Evolutionary conservation across 768 basidiomycete genomes (phyloP), one percentile per base, ranked within the genome.

Genomic region (Hirschioporus abietinus): DNA sequence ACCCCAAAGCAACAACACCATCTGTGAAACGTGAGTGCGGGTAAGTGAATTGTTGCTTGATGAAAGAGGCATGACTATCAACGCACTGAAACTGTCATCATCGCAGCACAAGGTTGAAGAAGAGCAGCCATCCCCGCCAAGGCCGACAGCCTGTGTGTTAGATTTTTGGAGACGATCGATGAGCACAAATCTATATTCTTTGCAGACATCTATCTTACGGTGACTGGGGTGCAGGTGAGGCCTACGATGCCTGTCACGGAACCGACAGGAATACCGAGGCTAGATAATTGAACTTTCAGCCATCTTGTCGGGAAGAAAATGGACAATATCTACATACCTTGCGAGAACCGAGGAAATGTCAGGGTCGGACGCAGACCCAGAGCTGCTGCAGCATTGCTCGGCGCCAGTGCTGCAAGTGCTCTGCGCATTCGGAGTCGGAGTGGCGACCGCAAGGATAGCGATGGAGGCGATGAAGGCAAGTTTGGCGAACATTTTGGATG

Each of bases 371-470:
- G 42, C 4, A 3, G 42, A 15, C 42, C 42, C 42, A 52, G 62
- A 71, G 65, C 27, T 63, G 61, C 72, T 69, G 71, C 73, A 74
- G 71, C 73, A 74, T 65, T 72, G 72, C 15, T 70, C 63, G 10
- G 63, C 26, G 24, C 70, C 70, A 18, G 66, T 68, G 67, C 66
- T 68, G 67, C 72, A 73, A 20, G 17, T 66, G 66, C 23, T 64
- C 58, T n/a, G 66, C 62, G 63, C 64, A 25, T 66, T 66, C 60
- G 67, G 23, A 3, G 60, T 64, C 10, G 69, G 61, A 34, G 63
- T 67, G 61, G 72, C 72, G 58, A 66, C 72, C 63, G 69, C 70
- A 68, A 72, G 64, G 68, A 71, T 34, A 57, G 72, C 66, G 63
- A 71, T 58, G 59, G 64, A 62, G 25, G 66, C 64, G 61, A 67